These are phyloP conservation scores for Pachyrhizus erosus DNA, from an alignment of 306 rosid genomes.

Conservation along the genomic window DNA sequence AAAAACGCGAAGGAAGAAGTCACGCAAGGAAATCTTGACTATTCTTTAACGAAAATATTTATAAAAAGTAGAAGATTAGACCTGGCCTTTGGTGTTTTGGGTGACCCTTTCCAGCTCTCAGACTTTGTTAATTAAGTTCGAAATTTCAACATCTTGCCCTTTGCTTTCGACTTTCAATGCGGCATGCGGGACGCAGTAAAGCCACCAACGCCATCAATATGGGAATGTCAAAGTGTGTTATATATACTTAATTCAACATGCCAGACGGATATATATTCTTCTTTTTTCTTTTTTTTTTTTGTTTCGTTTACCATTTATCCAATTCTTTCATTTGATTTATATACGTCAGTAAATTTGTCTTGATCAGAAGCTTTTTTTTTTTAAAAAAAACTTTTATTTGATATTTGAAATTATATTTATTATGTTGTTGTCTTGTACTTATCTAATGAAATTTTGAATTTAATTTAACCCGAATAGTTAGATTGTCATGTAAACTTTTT, in stretches of 20 bases:
- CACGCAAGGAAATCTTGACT: conserved; percentile 12
- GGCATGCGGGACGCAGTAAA: background rate
- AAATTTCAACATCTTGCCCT: background rate
- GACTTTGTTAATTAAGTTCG: background rate
- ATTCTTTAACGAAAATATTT: background rate
- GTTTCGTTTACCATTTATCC: background rate
- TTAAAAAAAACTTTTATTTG: too few relatives aligned
- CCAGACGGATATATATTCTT: background rate
- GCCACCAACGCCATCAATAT: background rate
- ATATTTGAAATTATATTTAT: too few relatives aligned
- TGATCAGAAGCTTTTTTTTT: background rate
- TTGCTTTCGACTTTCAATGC: background rate
- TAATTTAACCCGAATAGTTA: too few relatives aligned
- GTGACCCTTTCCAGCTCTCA: conserved; percentile 20
- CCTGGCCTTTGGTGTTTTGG: background rate
- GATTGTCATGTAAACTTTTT: too few relatives aligned
- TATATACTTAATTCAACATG: background rate
- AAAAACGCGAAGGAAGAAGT: conserved; percentile 22
- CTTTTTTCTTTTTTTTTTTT: background rate
- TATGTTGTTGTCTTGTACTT: too few relatives aligned
- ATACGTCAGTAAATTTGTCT: background rate
- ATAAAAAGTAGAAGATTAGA: background rate
- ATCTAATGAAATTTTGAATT: too few relatives aligned
- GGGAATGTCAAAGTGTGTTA: background rate
- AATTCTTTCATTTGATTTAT: background rate